Conservation (phyloP, 257 asterid genomes). For the Lycium ferocissimum region DNA sequence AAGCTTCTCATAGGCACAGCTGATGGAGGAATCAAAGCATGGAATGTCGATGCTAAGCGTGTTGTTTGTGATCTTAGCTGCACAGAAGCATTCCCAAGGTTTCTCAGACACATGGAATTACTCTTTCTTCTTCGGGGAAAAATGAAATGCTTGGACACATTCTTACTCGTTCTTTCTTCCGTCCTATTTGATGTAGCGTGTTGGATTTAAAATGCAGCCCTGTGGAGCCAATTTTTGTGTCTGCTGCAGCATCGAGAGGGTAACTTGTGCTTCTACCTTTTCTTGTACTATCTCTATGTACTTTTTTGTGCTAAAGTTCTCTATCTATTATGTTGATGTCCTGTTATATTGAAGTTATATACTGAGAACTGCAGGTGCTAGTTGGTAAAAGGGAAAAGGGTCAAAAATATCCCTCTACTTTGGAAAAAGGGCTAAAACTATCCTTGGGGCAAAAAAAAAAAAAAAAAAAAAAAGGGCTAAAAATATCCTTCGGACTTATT, state of each 20-base stretch:
- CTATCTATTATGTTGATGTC: background rate
- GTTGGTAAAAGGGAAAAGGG: no score
- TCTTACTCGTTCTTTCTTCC: slow-evolving; percentile 31
- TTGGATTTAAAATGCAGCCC: slow-evolving; percentile 99
- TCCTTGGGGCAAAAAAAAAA: no score
- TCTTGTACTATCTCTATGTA: slow-evolving; percentile 21
- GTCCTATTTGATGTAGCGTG: slow-evolving; percentile 56
- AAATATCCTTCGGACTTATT: no score
- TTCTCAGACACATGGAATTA: slow-evolving; percentile 29
- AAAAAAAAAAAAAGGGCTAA: no score
- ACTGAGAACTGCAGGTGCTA: no score
- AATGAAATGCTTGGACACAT: slow-evolving; percentile 24
- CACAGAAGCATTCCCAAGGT: slow-evolving; percentile 85
- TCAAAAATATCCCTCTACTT: no score
- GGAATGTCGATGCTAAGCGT: slow-evolving; percentile 97
- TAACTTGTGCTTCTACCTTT: slow-evolving; percentile 40
- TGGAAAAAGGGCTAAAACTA: no score
- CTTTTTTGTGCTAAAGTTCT: background rate
- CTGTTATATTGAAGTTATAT: background rate
- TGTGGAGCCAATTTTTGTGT: slow-evolving; percentile 94
- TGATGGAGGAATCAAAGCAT: slow-evolving; percentile 96
- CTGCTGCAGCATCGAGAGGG: slow-evolving; percentile 97
- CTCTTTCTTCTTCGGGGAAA: slow-evolving; percentile 34
- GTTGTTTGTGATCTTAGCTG: slow-evolving; percentile 93
- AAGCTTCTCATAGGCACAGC: slow-evolving; percentile 99